A percentile compares a stretch with the other conserved stretches of the same genome.
Evolutionary conservation across 345 rosid genomes (phyloP).

Genomic region (Clarkia xantiana): DNA sequence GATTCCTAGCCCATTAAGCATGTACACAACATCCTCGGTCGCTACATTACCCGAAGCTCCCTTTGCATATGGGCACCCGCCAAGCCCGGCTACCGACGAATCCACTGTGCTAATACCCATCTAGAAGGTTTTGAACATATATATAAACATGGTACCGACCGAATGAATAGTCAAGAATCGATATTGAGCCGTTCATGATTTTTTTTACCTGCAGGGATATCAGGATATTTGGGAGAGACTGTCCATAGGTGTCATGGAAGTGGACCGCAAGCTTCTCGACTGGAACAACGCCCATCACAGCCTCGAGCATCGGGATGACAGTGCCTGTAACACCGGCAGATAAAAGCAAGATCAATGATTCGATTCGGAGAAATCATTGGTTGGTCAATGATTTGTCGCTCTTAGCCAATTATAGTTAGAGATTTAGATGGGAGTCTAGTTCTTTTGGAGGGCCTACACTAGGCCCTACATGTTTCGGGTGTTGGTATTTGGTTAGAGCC

Average conservation of each 20-base stretch:
- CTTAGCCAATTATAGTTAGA: too few relatives aligned
- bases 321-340: conserved; percentile 22
- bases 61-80: conserved; percentile 82
- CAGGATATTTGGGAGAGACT: conserved; percentile 59
- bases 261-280: conserved; percentile 57
- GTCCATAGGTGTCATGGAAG: conserved; percentile 83
- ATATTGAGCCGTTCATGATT: too few relatives aligned
- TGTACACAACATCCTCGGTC: conserved; percentile 62
- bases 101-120: conserved; percentile 65
- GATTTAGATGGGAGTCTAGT: too few relatives aligned
- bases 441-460: too few relatives aligned
- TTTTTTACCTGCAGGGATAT: conserved; percentile 61
- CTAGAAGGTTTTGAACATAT: conserved; percentile 17
- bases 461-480: too few relatives aligned
- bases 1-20: conserved; percentile 64
- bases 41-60: conserved; percentile 75
- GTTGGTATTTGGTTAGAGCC: too few relatives aligned
- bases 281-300: conserved; percentile 56
- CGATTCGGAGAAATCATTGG: too few relatives aligned
- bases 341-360: background rate
- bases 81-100: conserved; percentile 52
- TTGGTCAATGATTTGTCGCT: too few relatives aligned
- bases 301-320: conserved; percentile 59
- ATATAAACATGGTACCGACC: background rate
- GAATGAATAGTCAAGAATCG: background rate